Base-by-base conservation (phyloP, 306 rosid species). In the Astragalus glycyphyllos region DNA sequence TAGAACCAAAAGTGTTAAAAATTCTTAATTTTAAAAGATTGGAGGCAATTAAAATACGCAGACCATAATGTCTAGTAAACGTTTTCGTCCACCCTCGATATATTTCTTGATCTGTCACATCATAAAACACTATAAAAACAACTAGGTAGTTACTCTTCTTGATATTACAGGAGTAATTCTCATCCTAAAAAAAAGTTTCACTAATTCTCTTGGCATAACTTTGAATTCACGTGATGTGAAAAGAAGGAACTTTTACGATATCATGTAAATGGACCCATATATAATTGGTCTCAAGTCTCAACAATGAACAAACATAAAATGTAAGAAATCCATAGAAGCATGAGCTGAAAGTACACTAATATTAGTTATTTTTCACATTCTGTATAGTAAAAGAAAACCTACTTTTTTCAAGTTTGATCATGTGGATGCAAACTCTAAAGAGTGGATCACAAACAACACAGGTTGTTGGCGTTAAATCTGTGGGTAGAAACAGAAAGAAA, bases 361-460 rank as follows among this genome's bases (percentile, higher is more conserved):
- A 35, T 45, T 34, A 6, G 8, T 68, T 7, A 4, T 5, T 49
- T 11, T 11, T 11, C 65, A 69, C 65, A 23, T 55, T 55, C 16
- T 1, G 2, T 51, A 35, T 10, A 5, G 44, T 42, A 15, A 44
- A 56, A 31, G 1, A 1, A 37, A 51, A 8, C 0, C 40, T 35
- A 35, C 7, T 8, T 46, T 11, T 31, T 13, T 13, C 3, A 23
- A 54, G 14, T 14, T n/a, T 29, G 14, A 10, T 35, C 62, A 38
- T 58, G 75, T 68, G 77, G 68, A 66, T 74, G 14, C 57, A 61
- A 53, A 58, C 12, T 15, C 11, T 1, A 11, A 65, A 49, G 48
- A 13, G 48, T 41, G 47, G 49, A 32, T 10, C 48, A 42, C n/a
- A 11, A 1, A 31, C 41, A 55, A 58, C 5, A 63, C 59, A 44